phyloP scores from a whole-genome alignment of 768 basidiomycete species.

The Termitomyces sp. region DNA sequence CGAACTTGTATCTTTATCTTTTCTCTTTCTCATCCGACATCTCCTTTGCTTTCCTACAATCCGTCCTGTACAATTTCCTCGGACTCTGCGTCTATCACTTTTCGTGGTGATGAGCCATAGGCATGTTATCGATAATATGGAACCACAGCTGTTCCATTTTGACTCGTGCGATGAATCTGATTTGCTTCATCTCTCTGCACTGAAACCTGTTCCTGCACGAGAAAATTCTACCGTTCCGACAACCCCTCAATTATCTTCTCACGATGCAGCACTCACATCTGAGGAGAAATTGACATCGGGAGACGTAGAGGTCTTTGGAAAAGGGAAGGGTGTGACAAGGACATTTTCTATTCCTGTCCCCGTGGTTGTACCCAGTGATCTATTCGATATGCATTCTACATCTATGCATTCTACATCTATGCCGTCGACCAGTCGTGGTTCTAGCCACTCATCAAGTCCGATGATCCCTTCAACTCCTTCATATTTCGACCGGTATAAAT shows the following conservation, averaged over 20 bases:
- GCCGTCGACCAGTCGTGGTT: conserved; percentile 19
- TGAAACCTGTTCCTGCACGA: conserved; percentile 8
- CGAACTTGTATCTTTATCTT: conserved; percentile 11
- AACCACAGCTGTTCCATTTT: conserved; percentile 40
- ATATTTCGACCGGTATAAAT: conserved; percentile 11
- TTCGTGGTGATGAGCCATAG: conserved; percentile 24
- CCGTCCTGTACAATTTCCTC: conserved; percentile 10
- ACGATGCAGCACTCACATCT: conserved; percentile 23
- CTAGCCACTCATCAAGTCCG: conserved; percentile 16
- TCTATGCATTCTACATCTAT: conserved; percentile 10
- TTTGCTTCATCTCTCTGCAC: conserved; percentile 1
- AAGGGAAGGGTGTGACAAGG: conserved; percentile 52
- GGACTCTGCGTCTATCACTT: conserved; percentile 3
- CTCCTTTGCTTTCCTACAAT: conserved; percentile 12
- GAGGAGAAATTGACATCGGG: conserved; percentile 16
- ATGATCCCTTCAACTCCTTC: conserved; percentile 21
- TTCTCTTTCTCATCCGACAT: background rate
- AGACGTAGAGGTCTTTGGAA: conserved; percentile 22
- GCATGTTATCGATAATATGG: conserved; percentile 50
- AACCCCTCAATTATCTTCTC: conserved; percentile 21
- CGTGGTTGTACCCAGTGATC: conserved; percentile 30
- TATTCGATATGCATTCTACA: conserved; percentile 28
- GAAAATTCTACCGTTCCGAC: background rate
- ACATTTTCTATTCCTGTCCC: conserved; percentile 43
- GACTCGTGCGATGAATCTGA: conserved; percentile 35